A percentile compares a stretch with the other conserved stretches of the same genome.
Conservation (phyloP, 2,329 filamentous ascomycete genomes). For the Fusarium sp. region DNA sequence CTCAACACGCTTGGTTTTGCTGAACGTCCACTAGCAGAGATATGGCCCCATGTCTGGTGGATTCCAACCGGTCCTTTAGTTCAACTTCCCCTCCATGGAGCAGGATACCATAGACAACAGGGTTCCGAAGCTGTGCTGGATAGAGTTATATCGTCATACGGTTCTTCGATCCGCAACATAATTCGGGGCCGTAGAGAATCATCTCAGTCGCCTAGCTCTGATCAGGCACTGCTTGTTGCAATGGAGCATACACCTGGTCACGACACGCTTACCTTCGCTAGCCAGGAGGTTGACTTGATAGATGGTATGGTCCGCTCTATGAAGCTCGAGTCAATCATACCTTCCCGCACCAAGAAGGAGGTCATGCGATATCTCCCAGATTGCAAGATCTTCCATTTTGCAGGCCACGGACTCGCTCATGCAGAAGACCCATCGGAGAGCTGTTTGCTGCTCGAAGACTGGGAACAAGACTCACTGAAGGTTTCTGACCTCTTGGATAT, state of each 20-base stretch:
- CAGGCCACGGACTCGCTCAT: background rate
- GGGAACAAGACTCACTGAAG: background rate
- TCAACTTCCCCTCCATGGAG: background rate
- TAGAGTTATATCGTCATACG: fast-evolving
- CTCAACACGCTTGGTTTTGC: background rate
- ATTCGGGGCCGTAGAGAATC: background rate
- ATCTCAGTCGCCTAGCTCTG: background rate
- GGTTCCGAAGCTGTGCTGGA: fast-evolving
- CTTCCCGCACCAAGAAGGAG: background rate
- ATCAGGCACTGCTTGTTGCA: background rate
- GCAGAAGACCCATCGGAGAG: background rate
- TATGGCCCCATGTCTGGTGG: background rate
- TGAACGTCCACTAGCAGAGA: too few relatives aligned
- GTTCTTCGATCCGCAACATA: background rate
- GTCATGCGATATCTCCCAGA: background rate
- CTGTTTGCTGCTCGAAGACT: background rate
- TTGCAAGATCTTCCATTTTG: slow-evolving; percentile 3
- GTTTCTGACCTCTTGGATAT: background rate
- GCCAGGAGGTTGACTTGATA: background rate
- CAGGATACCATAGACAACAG: background rate
- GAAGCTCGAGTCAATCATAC: background rate
- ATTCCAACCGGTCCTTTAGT: background rate
- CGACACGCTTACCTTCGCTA: background rate
- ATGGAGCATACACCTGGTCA: background rate
- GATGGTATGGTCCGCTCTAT: background rate